A percentile compares a stretch with the other conserved stretches of the same genome.
Conservation (phyloP, 768 basidiomycete genomes). For the Mycena crocata region DNA sequence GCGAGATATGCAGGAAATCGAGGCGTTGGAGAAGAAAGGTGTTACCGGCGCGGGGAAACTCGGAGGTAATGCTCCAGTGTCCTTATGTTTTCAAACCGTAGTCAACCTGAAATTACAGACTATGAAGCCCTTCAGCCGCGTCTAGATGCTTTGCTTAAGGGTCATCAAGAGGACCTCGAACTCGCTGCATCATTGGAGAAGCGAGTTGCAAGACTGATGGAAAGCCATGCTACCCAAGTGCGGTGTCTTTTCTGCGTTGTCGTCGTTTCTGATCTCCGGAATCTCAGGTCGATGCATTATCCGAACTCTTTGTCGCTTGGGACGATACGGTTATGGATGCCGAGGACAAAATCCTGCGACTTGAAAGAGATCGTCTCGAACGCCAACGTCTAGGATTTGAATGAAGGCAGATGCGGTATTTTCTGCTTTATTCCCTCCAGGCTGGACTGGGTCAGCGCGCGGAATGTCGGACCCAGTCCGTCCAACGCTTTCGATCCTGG, state of each 20-base stretch:
- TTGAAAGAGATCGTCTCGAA: slow-evolving; percentile 74
- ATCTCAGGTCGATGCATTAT: slow-evolving; percentile 78
- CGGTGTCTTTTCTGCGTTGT: slow-evolving; percentile 3
- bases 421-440: not conserved
- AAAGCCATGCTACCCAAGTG: slow-evolving; percentile 79
- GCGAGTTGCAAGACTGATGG: slow-evolving; percentile 72
- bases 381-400: slow-evolving; percentile 71
- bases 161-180: slow-evolving; percentile 68
- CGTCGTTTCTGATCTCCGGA: not conserved
- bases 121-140: slow-evolving; percentile 76
- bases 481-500: too few relatives aligned
- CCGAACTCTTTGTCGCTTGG: slow-evolving; percentile 88
- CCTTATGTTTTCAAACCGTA: not conserved
- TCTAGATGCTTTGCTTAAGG: slow-evolving; percentile 66
- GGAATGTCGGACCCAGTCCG: too few relatives aligned
- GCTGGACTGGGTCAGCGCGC: not conserved
- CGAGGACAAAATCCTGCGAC: slow-evolving; percentile 65
- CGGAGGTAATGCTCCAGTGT: slow-evolving; percentile 52
- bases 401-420: slow-evolving; percentile 26
- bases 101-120: slow-evolving; percentile 48
- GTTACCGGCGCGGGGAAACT: slow-evolving; percentile 81
- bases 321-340: slow-evolving; percentile 79
- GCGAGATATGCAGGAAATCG: slow-evolving; percentile 84
- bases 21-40: slow-evolving; percentile 74
- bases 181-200: slow-evolving; percentile 72